Base-by-base conservation (phyloP, 257 asterid species). In the Nyctanthes arbortristis region DNA sequence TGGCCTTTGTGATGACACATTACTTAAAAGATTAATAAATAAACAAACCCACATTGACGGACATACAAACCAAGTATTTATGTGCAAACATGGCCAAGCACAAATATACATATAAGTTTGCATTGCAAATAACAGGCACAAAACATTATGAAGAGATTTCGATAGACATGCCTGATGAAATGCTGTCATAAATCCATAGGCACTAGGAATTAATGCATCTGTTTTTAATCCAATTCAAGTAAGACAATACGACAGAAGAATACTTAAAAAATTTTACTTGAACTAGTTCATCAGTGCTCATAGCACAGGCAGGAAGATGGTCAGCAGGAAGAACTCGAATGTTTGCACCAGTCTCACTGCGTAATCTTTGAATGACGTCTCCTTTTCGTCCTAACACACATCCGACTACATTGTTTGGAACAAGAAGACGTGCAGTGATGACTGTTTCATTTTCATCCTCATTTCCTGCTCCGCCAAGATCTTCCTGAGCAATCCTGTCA, bases 291-390 rank as follows among this genome's bases (percentile, higher is more conserved):
- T 91, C 91, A 37, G 75, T 76, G 77, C 68, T 79, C 88, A 68
- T 75, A 60, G 92, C 89, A 79, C 96, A 85, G 36, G 79, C 71
- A 59, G 95, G 87, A 68, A 88, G 88, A 77, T 79, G 80, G 20
- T 88, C 96, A 16, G 89, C 81, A 20, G 94, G 81, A 65, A 81
- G 88, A 77, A 91, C 81, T 34, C 92, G 94, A 73, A 91, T 87
- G 81, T 79, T 85, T 74, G 95, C 97, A 80, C 94, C 88, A 67
- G 92, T 88, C 78, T 87, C 89, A 43, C 84, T 83, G 49, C 96
- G 88, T 79, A 87, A 81, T 81, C 88, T 83, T 81, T 86, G 96
- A 74, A 90, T 91, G 76, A 91, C 94, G 66, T 91, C 96, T 35
- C 97, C 91, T 71, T 88, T 88, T 79, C 80, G 85, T 36, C 97